Conservation (phyloP, 495 filamentous ascomycete genomes). For the Penicillium paradoxum region DNA sequence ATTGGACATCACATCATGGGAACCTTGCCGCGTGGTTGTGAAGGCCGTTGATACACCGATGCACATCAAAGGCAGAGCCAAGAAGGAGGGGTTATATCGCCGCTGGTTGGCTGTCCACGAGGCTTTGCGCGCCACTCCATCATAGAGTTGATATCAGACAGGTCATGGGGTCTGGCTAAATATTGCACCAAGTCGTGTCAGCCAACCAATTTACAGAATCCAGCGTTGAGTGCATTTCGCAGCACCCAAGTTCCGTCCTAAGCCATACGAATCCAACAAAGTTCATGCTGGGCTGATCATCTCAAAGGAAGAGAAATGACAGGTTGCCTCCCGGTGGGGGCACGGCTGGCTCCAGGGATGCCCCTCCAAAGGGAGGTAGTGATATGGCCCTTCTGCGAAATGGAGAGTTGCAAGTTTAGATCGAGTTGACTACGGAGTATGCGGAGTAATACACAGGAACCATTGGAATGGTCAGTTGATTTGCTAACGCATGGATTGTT, state of each 20-base stretch:
- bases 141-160: slow-evolving; percentile 13
- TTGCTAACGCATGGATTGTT: slow-evolving; percentile 2
- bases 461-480: not conserved
- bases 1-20: slow-evolving; percentile 14
- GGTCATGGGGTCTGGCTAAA: slow-evolving; percentile 16
- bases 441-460: not conserved
- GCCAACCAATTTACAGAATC: slow-evolving; percentile 4
- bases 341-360: not conserved
- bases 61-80: slow-evolving; percentile 14
- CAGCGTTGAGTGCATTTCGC: not conserved
- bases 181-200: slow-evolving; percentile 1
- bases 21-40: slow-evolving; percentile 5
- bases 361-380: slow-evolving; percentile 2
- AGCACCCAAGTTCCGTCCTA: not conserved
- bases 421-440: not conserved
- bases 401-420: not conserved
- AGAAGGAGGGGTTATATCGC: slow-evolving; percentile 11
- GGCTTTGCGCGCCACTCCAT: slow-evolving; percentile 24
- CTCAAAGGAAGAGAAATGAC: slow-evolving; percentile 4
- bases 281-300: slow-evolving; percentile 8
- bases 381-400: not conserved
- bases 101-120: slow-evolving; percentile 21
- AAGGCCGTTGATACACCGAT: slow-evolving; percentile 9
- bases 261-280: slow-evolving; percentile 8
- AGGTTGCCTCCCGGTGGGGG: not conserved